Percentiles rank a stretch among this genome's conserved stretches.
Conservation (phyloP, 768 basidiomycete species). For the Suillus alpinus region DNA sequence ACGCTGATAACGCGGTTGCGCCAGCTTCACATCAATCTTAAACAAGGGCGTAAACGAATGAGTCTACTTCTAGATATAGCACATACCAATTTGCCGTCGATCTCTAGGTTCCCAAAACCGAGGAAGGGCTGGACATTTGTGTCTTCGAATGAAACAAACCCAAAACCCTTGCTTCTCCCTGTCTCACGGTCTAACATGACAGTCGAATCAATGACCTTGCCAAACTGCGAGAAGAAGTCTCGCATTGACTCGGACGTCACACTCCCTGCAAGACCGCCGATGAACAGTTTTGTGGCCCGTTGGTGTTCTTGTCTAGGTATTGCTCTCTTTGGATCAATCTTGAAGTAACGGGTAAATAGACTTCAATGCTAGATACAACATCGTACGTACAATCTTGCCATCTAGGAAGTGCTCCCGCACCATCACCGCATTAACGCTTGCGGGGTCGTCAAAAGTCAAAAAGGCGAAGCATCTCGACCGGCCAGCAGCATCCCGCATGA, state of each 20-base stretch:
- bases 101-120: conserved; percentile 82
- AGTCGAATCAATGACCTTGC: conserved; percentile 94
- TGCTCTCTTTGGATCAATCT: conserved; percentile 99
- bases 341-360: conserved; percentile 14
- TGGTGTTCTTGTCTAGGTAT: conserved; percentile 96
- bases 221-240: conserved; percentile 90
- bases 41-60: background rate
- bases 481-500: conserved; percentile 96
- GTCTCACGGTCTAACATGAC: conserved; percentile 99
- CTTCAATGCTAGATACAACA: conserved; percentile 21
- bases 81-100: conserved; percentile 91
- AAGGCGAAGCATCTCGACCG: conserved; percentile 98
- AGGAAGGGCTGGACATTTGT: conserved; percentile 89
- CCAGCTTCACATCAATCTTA: conserved; percentile 96
- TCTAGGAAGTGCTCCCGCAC: conserved; percentile 92
- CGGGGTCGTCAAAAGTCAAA: conserved; percentile 90
- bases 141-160: conserved; percentile 94
- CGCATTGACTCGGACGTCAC: conserved; percentile 95
- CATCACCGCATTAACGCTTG: conserved; percentile 95
- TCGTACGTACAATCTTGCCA: conserved; percentile 85
- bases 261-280: conserved; percentile 87
- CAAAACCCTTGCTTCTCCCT: conserved; percentile 93
- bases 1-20: conserved; percentile 85
- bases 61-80: background rate
- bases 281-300: conserved; percentile 91